These are phyloP conservation scores for Neodidymelliopsis sp. DNA, from an alignment of 2,329 filamentous ascomycete species.

Conservation along the genomic window DNA sequence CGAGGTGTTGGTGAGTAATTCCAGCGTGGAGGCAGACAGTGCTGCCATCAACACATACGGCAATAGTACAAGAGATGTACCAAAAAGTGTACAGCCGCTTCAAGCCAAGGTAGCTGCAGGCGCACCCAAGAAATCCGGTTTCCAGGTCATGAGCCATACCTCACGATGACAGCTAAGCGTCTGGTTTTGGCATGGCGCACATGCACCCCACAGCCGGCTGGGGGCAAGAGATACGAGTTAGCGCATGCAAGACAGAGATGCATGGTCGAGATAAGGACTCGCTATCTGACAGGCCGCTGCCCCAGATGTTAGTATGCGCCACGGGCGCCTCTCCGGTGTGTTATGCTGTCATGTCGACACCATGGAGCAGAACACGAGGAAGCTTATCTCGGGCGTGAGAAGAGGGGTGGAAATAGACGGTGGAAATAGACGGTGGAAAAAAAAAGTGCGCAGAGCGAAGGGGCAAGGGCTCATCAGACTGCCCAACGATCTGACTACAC, in stretches of 20 bases:
- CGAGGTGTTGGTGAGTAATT: no score
- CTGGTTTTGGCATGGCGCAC: slow-evolving; percentile 4
- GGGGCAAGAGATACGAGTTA: slow-evolving; percentile 11
- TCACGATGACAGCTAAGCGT: not conserved
- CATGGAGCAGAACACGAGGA: not conserved
- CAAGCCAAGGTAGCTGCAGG: slow-evolving; percentile 7
- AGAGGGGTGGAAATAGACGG: no score
- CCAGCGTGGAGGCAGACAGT: not conserved
- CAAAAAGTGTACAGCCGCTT: not conserved
- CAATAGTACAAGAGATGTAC: no score
- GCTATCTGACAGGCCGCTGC: slow-evolving; percentile 32
- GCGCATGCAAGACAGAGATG: slow-evolving; percentile 19
- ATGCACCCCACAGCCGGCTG: slow-evolving; percentile 30
- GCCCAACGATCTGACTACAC: not conserved
- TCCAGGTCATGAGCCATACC: slow-evolving; percentile 14
- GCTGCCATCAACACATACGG: not conserved
- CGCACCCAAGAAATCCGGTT: not conserved
- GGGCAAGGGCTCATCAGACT: not conserved
- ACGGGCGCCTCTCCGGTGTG: slow-evolving; percentile 9
- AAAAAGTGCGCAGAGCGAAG: not conserved
- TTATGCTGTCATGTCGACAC: slow-evolving; percentile 18
- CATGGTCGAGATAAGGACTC: slow-evolving; percentile 36
- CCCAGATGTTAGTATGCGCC: slow-evolving; percentile 6
- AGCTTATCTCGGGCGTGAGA: no score
- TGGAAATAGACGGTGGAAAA: no score